Evolutionary conservation across 2,329 filamentous ascomycete genomes (phyloP).

Genomic region (Trichocomaceae sp.): DNA sequence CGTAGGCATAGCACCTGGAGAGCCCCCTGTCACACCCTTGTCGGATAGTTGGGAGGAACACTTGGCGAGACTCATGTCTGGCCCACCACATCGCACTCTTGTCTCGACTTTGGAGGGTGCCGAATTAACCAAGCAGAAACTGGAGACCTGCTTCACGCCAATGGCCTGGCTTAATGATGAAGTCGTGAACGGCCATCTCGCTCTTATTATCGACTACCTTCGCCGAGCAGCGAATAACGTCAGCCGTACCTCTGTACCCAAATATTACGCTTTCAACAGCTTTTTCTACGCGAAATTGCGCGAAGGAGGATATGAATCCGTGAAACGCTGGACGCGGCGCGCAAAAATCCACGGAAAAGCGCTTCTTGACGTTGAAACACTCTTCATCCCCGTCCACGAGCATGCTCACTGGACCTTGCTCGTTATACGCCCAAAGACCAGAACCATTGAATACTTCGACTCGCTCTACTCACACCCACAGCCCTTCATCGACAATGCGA

Average conservation of each 20-base stretch:
- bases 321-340: constrained; percentile 39
- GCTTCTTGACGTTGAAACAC: constrained; percentile 40
- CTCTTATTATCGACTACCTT: constrained; percentile 35
- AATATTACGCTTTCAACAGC: constrained; percentile 39
- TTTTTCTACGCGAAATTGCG: constrained; percentile 41
- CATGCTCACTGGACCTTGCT: constrained; percentile 44
- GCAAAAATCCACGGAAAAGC: constrained; percentile 42
- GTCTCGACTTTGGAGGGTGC: constrained; percentile 31
- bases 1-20: constrained; percentile 21
- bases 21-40: constrained; percentile 31
- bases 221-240: constrained; percentile 28
- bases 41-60: constrained; percentile 30
- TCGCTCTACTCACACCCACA: constrained; percentile 32
- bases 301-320: constrained; percentile 35
- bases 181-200: constrained; percentile 41
- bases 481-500: constrained; percentile 29
- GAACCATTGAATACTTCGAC: constrained; percentile 45
- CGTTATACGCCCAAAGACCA: constrained; percentile 38
- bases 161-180: constrained; percentile 42
- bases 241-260: constrained; percentile 30
- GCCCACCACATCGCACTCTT: constrained; percentile 21
- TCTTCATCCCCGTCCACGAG: constrained; percentile 45
- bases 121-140: constrained; percentile 29
- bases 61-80: constrained; percentile 26
- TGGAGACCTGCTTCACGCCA: constrained; percentile 30